phyloP scores from a whole-genome alignment of 495 filamentous ascomycete genomes.

The Talaromyces trachyspermus region DNA sequence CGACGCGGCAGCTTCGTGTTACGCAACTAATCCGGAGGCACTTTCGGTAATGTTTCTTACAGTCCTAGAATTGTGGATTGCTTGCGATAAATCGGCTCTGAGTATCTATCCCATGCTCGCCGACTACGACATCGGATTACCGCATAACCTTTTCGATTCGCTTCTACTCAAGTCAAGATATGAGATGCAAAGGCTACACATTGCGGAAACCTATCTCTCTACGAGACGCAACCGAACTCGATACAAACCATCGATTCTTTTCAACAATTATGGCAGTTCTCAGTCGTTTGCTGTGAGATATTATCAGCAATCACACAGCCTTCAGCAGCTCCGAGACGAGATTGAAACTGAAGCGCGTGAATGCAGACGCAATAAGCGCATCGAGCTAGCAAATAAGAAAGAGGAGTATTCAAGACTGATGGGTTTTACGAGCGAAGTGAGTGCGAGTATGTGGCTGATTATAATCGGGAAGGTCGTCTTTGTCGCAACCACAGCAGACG shows the following conservation, averaged over 20 bases:
- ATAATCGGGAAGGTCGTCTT: conserved; percentile 5
- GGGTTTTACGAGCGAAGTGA: conserved; percentile 6
- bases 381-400: conserved; percentile 12
- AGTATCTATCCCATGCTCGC: conserved; percentile 29
- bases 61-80: conserved; percentile 56
- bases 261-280: conserved; percentile 17
- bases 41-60: conserved; percentile 54
- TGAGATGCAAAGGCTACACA: conserved; percentile 44
- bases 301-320: conserved; percentile 38
- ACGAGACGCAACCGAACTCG: conserved; percentile 15
- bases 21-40: conserved; percentile 39
- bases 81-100: conserved; percentile 46
- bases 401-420: conserved; percentile 28
- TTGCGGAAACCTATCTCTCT: conserved; percentile 44
- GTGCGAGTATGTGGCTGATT: conserved; percentile 22
- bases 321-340: conserved; percentile 26
- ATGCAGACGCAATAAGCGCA: conserved; percentile 27
- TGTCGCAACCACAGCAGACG: conserved; percentile 10
- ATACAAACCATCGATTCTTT: conserved; percentile 20
- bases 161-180: conserved; percentile 40
- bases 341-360: conserved; percentile 36
- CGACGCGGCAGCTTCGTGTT: conserved; percentile 19
- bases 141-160: conserved; percentile 29
- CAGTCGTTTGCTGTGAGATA: conserved; percentile 47
- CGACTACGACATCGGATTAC: conserved; percentile 46